These are phyloP conservation scores for Hamigera avellanea DNA, from an alignment of 495 filamentous ascomycete genomes.

Conservation along the genomic window DNA sequence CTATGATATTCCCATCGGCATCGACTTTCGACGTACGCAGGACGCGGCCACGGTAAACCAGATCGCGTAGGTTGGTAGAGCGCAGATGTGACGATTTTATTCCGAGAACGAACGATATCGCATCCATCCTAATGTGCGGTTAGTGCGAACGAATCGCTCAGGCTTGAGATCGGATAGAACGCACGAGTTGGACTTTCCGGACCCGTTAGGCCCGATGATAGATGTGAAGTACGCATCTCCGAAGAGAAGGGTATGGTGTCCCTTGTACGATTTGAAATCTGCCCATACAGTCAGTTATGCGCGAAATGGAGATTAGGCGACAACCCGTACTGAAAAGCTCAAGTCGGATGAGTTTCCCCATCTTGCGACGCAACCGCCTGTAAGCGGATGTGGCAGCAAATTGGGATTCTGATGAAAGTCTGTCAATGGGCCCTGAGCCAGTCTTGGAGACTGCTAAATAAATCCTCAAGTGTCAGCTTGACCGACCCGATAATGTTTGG, in stretches of 20 bases:
- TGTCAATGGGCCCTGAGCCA: conserved; percentile 5
- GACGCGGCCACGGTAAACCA: conserved; percentile 93
- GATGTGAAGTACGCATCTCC: conserved; percentile 99
- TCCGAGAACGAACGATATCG: conserved; percentile 96
- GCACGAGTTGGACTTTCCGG: conserved; percentile 98
- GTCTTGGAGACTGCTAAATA: conserved; percentile 7
- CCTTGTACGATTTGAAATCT: conserved; percentile 99
- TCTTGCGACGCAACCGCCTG: conserved; percentile 31
- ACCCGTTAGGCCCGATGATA: conserved; percentile 98
- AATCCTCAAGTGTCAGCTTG: background rate
- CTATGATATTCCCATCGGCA: conserved; percentile 63
- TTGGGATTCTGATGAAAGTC: conserved; percentile 6
- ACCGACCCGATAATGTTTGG: conserved; percentile 6
- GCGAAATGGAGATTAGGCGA: background rate
- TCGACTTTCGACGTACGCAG: conserved; percentile 85
- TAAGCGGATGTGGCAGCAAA: conserved; percentile 17
- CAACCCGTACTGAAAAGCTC: conserved; percentile 75
- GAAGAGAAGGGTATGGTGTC: conserved; percentile 85
- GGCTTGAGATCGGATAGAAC: conserved; percentile 15
- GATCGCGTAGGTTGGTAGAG: conserved; percentile 85
- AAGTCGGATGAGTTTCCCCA: conserved; percentile 87
- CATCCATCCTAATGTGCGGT: conserved; percentile 72
- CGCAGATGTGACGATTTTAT: conserved; percentile 97
- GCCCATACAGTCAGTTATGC: conserved; percentile 18
- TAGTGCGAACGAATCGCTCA: conserved; percentile 6